Evolutionary conservation across 352 stramenopile species (phyloP).

Genomic region (Thalassiosira exigua): DNA sequence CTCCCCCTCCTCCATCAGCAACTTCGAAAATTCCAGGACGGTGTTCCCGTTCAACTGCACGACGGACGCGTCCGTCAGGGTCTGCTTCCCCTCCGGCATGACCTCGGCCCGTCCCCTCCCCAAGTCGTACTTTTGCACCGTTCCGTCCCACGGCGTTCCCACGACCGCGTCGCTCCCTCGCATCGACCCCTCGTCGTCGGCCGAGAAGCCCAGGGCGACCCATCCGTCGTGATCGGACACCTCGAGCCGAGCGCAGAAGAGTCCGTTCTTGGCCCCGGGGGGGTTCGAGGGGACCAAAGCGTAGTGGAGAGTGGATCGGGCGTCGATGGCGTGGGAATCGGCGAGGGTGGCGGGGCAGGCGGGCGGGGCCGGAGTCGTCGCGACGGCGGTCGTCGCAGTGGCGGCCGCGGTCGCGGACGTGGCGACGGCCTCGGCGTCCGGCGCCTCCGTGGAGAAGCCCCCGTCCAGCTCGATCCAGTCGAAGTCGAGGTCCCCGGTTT

Average conservation of each 20-base stretch:
- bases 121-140: slow-evolving; percentile 32
- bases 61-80: slow-evolving; percentile 14
- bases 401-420: too few species aligned
- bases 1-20: slow-evolving; percentile 14
- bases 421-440: too few species aligned
- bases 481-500: too few species aligned
- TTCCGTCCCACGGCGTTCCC: slow-evolving; percentile 14
- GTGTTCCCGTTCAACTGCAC: slow-evolving; percentile 5
- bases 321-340: slow-evolving; percentile 1
- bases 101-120: neutral
- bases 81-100: slow-evolving; percentile 26
- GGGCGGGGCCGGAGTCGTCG: neutral
- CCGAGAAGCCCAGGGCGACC: slow-evolving; percentile 32
- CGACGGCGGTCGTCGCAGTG: neutral
- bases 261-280: slow-evolving; percentile 12
- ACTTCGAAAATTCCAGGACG: slow-evolving; percentile 29
- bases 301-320: slow-evolving; percentile 5
- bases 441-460: too few species aligned
- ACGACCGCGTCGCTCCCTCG: slow-evolving; percentile 25
- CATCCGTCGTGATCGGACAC: slow-evolving; percentile 6
- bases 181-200: slow-evolving; percentile 25
- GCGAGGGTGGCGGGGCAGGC: slow-evolving; percentile 9
- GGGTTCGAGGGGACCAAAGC: slow-evolving; percentile 13
- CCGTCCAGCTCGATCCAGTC: too few species aligned
- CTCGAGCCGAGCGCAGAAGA: slow-evolving; percentile 28